A percentile compares a stretch with the other conserved stretches of the same genome.
These are phyloP conservation scores for Scutellaria minor DNA, from an alignment of 257 asterid species.

Conservation along the genomic window DNA sequence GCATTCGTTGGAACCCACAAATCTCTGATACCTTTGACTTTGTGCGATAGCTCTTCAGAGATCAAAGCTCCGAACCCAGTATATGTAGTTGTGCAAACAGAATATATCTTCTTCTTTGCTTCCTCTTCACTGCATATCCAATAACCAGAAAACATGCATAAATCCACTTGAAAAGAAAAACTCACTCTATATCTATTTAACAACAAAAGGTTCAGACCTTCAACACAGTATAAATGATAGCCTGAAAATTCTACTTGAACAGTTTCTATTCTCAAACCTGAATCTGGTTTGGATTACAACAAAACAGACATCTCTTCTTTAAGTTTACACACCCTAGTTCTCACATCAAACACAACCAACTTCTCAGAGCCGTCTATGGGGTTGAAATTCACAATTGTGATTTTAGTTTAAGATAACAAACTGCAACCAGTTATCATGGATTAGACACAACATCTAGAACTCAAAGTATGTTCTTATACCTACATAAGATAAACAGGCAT, in stretches of 20 bases:
- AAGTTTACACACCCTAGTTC: background rate
- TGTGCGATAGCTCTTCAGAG: constrained; percentile 84
- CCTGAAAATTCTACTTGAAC: constrained; percentile 11
- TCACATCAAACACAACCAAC: background rate
- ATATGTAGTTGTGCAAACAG: constrained; percentile 81
- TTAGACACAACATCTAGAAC: background rate
- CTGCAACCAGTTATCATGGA: constrained; percentile 1
- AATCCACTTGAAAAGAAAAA: background rate
- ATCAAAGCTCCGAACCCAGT: constrained; percentile 90
- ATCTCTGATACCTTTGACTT: constrained; percentile 72
- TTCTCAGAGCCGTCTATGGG: background rate
- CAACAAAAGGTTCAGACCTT: constrained; percentile 13
- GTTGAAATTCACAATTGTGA: constrained; percentile 1
- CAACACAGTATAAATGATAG: background rate
- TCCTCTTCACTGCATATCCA: constrained; percentile 86
- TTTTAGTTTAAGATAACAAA: constrained; percentile 14
- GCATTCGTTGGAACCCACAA: background rate
- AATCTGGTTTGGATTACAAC: background rate
- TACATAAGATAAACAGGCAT: background rate
- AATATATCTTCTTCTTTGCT: constrained; percentile 89
- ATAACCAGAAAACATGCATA: constrained; percentile 31
- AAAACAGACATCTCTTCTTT: constrained; percentile 4
- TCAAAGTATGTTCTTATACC: constrained; percentile 10
- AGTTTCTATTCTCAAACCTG: constrained; percentile 9
- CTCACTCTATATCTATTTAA: background rate